Evolutionary conservation across 2,329 filamentous ascomycete species (phyloP), one percentile per base, ranked within the genome.

Genomic region (Trichoderma sp.): DNA sequence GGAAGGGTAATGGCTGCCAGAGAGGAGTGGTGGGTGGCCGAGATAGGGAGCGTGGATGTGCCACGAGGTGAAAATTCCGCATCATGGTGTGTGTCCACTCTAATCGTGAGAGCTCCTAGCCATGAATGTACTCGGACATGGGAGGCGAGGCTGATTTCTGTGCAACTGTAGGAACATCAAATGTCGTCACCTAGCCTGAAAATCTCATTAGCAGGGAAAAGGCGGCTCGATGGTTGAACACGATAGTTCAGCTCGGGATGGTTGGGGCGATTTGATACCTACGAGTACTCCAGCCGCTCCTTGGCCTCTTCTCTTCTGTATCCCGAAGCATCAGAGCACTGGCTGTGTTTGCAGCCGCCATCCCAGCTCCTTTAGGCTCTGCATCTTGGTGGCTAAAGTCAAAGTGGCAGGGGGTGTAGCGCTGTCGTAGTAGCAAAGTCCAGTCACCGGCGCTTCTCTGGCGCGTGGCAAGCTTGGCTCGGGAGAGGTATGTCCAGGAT

Each of bases 401-500:
- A 66, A 60, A 45, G 18, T 18, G 27, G 41, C 67, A 65, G 66
- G 74, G 59, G 67, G 60, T n/a, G 33, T 68, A 65, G 67, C 59
- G 66, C 50, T 21, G 33, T 72, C 33, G 62, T n/a, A 75, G 60
- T n/a, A 75, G 62, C 45, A 69, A 56, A 33, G 66, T 50, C 74
- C 60, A 75, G 60, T 75, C 62, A 62, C 67, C 50, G 45, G 60
- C 67, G 74, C 38, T 60, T 56, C 21, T 71, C 35, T 66, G 67
- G 72, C 62, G 74, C 74, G 67, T 71, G 74, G 74, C 67, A 62
- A 53, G 56, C 74, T 75, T 72, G 60, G 62, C 65, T 69, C 35
- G 62, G 67, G 71, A 72, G n/a, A 63, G 33, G 33, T 33, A 72
- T 45, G 67, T 31, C 9, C 45, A 69, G 33, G 24, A 65, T 38